Base-by-base conservation (phyloP, 106 monocot genomes). In the Gastrodia elata region DNA sequence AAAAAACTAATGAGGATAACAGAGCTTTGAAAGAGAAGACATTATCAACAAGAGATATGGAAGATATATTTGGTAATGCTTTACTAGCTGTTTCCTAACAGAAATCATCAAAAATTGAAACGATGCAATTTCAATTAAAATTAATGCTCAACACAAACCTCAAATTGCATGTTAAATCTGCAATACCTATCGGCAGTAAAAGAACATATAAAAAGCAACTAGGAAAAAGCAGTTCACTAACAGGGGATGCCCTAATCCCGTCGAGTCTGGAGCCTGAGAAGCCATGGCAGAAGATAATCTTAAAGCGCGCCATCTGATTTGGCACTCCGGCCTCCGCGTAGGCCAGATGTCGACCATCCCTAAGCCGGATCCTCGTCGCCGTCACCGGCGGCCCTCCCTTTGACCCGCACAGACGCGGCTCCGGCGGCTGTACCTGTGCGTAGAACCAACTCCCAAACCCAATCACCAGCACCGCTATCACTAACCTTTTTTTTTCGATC, bases 261-360 rank as follows among this genome's bases (percentile, higher is more conserved):
- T 85, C 83, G 13, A 75, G 68, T 26, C 91, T 52, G 16, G 81
- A 69, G 37, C 91, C 74, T 40, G 56, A 64, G 58, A 91, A 91
- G 16, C 88, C 88, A 52, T 91, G 91, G 59, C 75, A 77, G 69
- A 79, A 77, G 25, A 91, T 78, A 64, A 91, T 82, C 83, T 88
- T 88, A 81, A 46, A 74, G 24, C 68, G 30, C 11, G 87, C 83
- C 61, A 34, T n/a, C 8, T 85, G 81, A 67, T 73, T 84, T 1
- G 78, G 65, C 39, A 87, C 85, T 5, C 91, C 91, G 18, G 71
- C 75, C 82, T 89, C 89, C 37, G 44, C 46, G 73, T 87, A 87
- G 38, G 90, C 90, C 55, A 90, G 39, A 64, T 69, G 72, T 27
- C 87, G 80, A 1, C 87, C 90, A 39, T 91, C 87, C 38, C 78